phyloP scores from a whole-genome alignment of 2,329 filamentous ascomycete species.

The Ceratocystis huliohia region DNA sequence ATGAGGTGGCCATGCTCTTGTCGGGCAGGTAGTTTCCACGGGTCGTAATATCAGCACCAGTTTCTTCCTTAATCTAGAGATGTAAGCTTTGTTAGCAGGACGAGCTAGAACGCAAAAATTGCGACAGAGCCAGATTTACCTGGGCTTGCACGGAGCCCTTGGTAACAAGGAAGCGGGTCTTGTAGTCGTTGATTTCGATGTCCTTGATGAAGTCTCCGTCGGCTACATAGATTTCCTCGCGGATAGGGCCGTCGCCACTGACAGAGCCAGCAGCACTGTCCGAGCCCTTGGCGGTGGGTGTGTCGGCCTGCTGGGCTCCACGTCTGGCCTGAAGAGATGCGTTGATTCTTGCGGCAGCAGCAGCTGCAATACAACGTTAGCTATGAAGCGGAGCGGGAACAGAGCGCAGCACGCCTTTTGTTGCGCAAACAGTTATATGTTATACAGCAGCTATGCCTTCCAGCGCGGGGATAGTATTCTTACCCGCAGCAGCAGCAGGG shows the following conservation, averaged over 20 bases:
- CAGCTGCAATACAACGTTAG: slow-evolving; percentile 41
- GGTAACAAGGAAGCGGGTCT: slow-evolving; percentile 92
- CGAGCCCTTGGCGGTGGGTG: slow-evolving; percentile 56
- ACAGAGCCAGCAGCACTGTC: slow-evolving; percentile 28
- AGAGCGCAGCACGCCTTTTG: not conserved
- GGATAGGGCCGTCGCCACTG: slow-evolving; percentile 41
- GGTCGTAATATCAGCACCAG: slow-evolving; percentile 98
- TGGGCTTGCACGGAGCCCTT: slow-evolving; percentile 97
- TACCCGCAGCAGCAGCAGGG: slow-evolving; percentile 68
- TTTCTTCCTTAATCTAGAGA: slow-evolving; percentile 94
- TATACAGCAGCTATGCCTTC: no score
- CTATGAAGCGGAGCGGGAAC: not conserved
- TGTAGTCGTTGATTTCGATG: slow-evolving; percentile 95
- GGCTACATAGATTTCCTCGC: slow-evolving; percentile 82
- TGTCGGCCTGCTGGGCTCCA: slow-evolving; percentile 79
- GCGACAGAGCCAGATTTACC: slow-evolving; percentile 49
- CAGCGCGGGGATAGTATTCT: slow-evolving; percentile 21
- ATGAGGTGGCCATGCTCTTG: slow-evolving; percentile 89
- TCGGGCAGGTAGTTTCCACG: slow-evolving; percentile 94
- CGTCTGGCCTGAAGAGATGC: slow-evolving; percentile 75
- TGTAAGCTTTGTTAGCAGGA: not conserved
- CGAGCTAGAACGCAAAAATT: not conserved
- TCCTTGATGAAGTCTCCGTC: slow-evolving; percentile 98
- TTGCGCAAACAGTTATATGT: no score
- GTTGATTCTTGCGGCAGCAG: slow-evolving; percentile 79